Evolutionary conservation across 2,329 filamentous ascomycete species (phyloP).

Genomic region (Diaporthe vaccinii): DNA sequence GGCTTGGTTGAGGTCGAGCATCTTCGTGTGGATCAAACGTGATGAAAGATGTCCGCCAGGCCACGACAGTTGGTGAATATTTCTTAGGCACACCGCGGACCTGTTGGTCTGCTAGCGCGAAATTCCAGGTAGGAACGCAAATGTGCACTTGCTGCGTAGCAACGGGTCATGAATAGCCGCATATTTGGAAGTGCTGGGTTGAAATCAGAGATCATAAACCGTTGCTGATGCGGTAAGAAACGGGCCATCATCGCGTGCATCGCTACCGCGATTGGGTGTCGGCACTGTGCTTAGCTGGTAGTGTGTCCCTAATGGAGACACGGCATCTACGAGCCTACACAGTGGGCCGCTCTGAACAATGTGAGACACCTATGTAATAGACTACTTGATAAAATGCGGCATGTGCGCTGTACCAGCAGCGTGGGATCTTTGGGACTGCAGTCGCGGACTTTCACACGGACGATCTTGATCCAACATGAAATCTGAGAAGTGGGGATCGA

Average conservation of each 20-base stretch:
- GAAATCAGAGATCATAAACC: background rate
- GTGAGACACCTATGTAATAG: background rate
- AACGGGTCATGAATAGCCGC: too few relatives aligned
- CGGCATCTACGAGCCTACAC: background rate
- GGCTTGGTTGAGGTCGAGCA: conserved; percentile 3
- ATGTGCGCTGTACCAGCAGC: background rate
- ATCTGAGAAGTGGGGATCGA: conserved; percentile 16
- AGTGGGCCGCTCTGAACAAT: background rate
- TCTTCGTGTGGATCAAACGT: background rate
- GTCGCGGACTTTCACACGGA: background rate
- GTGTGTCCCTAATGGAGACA: background rate
- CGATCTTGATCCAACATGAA: conserved; percentile 10
- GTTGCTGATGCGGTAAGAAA: background rate
- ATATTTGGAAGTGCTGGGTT: background rate
- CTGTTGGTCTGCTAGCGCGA: background rate
- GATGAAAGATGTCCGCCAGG: background rate
- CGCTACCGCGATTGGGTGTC: background rate
- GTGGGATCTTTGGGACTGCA: background rate
- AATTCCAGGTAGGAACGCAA: background rate
- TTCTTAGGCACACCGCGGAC: background rate
- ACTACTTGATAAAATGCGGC: background rate
- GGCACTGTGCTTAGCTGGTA: background rate
- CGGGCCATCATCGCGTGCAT: background rate
- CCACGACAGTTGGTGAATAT: background rate
- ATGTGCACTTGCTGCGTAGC: background rate